These are phyloP conservation scores for Podaxis carcinomalis DNA, from an alignment of 768 basidiomycete genomes.

Conservation along the genomic window DNA sequence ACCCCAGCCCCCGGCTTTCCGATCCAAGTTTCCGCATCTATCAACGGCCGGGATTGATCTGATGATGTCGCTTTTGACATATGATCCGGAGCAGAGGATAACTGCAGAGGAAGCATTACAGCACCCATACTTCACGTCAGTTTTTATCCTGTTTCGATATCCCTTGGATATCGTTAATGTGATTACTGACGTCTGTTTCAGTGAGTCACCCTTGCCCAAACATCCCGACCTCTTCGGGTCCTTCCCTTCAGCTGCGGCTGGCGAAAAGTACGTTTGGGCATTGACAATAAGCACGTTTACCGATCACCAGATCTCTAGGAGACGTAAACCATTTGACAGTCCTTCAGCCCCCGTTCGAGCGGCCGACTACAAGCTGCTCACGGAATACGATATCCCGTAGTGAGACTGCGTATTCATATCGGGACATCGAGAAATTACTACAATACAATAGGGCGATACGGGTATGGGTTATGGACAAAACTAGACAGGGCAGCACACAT, in stretches of 20 bases:
- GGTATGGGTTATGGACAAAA: not conserved
- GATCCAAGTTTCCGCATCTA: slow-evolving; percentile 83
- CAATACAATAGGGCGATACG: not conserved
- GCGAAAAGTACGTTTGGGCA: slow-evolving; percentile 71
- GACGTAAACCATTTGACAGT: slow-evolving; percentile 72
- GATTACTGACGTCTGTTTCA: slow-evolving; percentile 24
- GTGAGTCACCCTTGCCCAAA: slow-evolving; percentile 93
- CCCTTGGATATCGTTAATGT: not conserved
- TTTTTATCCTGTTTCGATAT: not conserved
- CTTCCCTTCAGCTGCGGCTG: slow-evolving; percentile 94
- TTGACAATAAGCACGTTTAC: not conserved
- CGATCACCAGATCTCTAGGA: slow-evolving; percentile 36
- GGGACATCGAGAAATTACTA: not conserved
- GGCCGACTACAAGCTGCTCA: slow-evolving; percentile 61
- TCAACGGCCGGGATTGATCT: slow-evolving; percentile 83
- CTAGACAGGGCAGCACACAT: not conserved
- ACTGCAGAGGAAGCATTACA: slow-evolving; percentile 85
- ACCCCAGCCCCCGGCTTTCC: slow-evolving; percentile 70
- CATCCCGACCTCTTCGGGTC: slow-evolving; percentile 94
- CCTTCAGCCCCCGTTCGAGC: slow-evolving; percentile 77
- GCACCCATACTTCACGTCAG: slow-evolving; percentile 90
- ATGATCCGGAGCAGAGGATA: slow-evolving; percentile 85
- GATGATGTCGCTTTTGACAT: slow-evolving; percentile 74
- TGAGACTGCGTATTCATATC: not conserved
- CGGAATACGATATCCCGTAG: slow-evolving; percentile 51